phyloP scores from a whole-genome alignment of 2,329 filamentous ascomycete genomes.

The Neofusicoccum ribis region DNA sequence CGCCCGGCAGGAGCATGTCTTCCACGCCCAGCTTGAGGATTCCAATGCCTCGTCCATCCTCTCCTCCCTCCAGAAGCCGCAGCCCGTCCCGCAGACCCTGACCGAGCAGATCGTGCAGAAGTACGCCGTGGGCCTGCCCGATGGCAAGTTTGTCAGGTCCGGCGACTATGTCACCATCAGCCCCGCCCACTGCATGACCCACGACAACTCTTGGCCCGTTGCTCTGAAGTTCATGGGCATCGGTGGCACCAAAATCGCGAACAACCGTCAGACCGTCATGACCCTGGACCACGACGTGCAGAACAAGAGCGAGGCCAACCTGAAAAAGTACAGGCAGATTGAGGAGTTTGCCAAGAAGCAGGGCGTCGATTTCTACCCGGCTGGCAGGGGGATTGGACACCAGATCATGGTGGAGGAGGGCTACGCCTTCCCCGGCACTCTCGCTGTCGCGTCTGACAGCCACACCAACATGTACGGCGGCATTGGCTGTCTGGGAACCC shows the following conservation, averaged over 20 bases:
- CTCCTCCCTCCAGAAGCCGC: conserved; percentile 55
- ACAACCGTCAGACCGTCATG: conserved; percentile 75
- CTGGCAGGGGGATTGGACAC: conserved; percentile 81
- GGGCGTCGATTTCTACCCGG: conserved; percentile 74
- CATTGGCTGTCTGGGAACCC: conserved; percentile 72
- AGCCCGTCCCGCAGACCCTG: conserved; percentile 68
- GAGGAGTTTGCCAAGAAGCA: conserved; percentile 79
- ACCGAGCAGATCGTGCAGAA: conserved; percentile 91
- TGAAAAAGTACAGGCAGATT: conserved; percentile 81
- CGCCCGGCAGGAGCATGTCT: conserved; percentile 39
- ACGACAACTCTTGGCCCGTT: conserved; percentile 80
- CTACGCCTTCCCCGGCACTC: conserved; percentile 80
- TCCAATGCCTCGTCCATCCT: conserved; percentile 69
- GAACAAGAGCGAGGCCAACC: conserved; percentile 73
- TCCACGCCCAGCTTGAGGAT: conserved; percentile 64
- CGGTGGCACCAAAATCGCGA: conserved; percentile 71
- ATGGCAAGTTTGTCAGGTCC: conserved; percentile 71
- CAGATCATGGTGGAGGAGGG: conserved; percentile 90
- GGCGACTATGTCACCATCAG: conserved; percentile 83
- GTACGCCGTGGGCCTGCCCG: conserved; percentile 72
- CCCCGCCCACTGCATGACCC: conserved; percentile 77
- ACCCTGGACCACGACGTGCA: conserved; percentile 88
- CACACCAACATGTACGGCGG: conserved; percentile 86
- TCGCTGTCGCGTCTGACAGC: conserved; percentile 75
- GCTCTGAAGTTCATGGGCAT: conserved; percentile 80